These are phyloP conservation scores for Pseudogymnoascus sp. DNA, from an alignment of 2,329 filamentous ascomycete genomes.

Conservation along the genomic window DNA sequence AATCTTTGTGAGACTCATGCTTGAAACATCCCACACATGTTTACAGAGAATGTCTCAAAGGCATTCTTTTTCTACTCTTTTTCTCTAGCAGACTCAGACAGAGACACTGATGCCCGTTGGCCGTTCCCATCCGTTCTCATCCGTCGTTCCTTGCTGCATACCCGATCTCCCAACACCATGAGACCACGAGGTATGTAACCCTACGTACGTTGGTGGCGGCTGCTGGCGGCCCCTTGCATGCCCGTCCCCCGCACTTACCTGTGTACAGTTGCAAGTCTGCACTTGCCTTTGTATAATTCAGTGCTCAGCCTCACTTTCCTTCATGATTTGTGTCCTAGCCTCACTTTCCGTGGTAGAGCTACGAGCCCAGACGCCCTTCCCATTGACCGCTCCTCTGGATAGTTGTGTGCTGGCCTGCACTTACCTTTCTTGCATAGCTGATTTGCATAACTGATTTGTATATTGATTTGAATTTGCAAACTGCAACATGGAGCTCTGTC, in stretches of 20 bases:
- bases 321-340: background rate
- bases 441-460: background rate
- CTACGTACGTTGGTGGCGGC: background rate
- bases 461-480: background rate
- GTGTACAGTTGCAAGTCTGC: background rate
- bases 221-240: background rate
- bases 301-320: background rate
- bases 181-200: background rate
- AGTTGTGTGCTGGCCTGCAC: background rate
- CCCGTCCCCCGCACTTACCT: background rate
- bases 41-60: background rate
- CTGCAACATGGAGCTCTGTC: background rate
- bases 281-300: background rate
- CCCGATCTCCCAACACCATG: background rate
- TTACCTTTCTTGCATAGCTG: background rate
- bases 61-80: background rate
- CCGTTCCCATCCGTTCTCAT: background rate
- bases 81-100: background rate
- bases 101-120: background rate
- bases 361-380: background rate
- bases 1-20: background rate
- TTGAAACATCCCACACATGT: conserved; percentile 1
- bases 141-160: background rate
- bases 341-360: background rate
- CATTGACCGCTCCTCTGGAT: background rate